These are phyloP conservation scores for Huntiella decipiens DNA, from an alignment of 2,329 filamentous ascomycete species.

Conservation along the genomic window DNA sequence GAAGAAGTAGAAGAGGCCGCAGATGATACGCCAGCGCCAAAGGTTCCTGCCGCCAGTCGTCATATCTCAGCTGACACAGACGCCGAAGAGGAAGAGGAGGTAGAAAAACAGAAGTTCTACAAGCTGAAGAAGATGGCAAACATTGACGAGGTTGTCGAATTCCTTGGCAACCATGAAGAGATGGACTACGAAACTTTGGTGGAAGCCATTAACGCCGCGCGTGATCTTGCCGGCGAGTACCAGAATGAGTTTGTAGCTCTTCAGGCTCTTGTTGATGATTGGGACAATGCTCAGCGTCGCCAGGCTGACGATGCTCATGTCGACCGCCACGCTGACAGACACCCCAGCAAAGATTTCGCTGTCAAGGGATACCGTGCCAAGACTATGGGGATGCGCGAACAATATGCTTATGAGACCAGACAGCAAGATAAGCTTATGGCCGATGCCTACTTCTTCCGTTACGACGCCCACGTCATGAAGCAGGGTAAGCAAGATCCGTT, in stretches of 20 bases:
- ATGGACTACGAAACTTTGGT: conserved; percentile 29
- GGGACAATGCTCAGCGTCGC: conserved; percentile 36
- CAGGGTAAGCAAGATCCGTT: conserved; percentile 40
- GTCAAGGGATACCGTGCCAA: conserved; percentile 34
- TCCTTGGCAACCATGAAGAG: conserved; percentile 29
- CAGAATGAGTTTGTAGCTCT: conserved; percentile 35
- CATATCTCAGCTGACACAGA: conserved; percentile 10
- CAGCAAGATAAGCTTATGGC: conserved; percentile 40
- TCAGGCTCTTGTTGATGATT: conserved; percentile 33
- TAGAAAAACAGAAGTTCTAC: conserved; percentile 5
- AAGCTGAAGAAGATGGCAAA: conserved; percentile 6
- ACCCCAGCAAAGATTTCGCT: conserved; percentile 13
- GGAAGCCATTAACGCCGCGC: conserved; percentile 25
- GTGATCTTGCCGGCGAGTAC: conserved; percentile 29
- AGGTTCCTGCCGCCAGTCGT: conserved; percentile 10
- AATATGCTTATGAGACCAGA: conserved; percentile 28
- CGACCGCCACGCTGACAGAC: conserved; percentile 17
- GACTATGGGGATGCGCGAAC: conserved; percentile 23
- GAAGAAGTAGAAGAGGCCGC: conserved; percentile 14
- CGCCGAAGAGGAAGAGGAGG: conserved; percentile 11
- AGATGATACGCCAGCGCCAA: conserved; percentile 12
- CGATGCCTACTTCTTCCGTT: conserved; percentile 40
- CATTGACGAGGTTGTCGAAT: conserved; percentile 4
- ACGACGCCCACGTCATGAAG: conserved; percentile 37
- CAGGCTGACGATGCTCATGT: conserved; percentile 25